Conservation (phyloP, 163 green algal species). For the Scenedesmus sp. region DNA sequence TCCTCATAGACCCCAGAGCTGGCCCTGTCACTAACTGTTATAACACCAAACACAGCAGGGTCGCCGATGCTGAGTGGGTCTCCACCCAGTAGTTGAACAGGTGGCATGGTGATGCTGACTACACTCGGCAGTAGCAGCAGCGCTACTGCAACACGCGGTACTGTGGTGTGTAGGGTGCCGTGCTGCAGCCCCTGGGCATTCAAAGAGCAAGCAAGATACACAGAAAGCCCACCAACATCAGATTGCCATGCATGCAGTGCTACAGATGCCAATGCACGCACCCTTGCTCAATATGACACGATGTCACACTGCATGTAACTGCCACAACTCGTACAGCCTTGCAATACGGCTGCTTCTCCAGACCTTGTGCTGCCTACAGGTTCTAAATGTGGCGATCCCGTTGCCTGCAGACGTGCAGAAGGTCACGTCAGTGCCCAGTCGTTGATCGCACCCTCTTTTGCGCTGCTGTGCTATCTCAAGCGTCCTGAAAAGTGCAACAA, state of each 20-base stretch:
- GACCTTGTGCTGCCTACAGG: not conserved
- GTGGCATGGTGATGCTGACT: not conserved
- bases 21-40: conserved; percentile 93
- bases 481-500: not conserved
- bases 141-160: not conserved
- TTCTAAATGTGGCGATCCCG: not conserved
- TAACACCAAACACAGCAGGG: conserved; percentile 79
- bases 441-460: not conserved
- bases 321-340: not conserved
- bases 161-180: not conserved
- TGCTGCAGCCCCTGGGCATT: not conserved
- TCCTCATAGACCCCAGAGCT: conserved; percentile 89
- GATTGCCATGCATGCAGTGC: not conserved
- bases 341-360: not conserved
- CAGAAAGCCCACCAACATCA: not conserved
- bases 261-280: not conserved
- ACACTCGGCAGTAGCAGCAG: not conserved
- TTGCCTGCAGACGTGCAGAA: not conserved
- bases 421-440: conserved; percentile 9
- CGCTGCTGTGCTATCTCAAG: not conserved
- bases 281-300: not conserved
- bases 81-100: conserved; percentile 64
- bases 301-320: conserved; percentile 14
- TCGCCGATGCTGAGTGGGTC: conserved; percentile 72
- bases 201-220: not conserved